Evolutionary conservation across 1,284 basidiomycete species (phyloP).

Genomic region (Testicularia cyperi): DNA sequence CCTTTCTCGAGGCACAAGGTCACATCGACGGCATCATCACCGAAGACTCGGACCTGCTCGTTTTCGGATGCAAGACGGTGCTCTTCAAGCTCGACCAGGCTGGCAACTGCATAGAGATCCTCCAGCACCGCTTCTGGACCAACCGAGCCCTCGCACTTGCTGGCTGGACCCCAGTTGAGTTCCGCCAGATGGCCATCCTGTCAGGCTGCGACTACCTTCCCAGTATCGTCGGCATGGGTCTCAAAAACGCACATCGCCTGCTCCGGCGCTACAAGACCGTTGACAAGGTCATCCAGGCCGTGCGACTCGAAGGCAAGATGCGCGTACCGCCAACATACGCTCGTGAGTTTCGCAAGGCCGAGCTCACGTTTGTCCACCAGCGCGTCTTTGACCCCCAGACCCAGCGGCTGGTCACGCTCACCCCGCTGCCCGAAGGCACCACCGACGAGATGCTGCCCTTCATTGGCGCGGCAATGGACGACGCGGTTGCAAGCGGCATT

Average conservation of each 20-base stretch:
- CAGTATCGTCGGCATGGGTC: conserved; percentile 61
- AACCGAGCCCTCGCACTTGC: conserved; percentile 75
- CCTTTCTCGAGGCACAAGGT: conserved; percentile 81
- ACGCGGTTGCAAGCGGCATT: conserved; percentile 64
- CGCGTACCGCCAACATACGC: conserved; percentile 70
- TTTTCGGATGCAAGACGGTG: conserved; percentile 81
- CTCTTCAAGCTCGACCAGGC: conserved; percentile 58
- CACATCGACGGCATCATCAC: conserved; percentile 90
- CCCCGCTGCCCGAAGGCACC: conserved; percentile 45
- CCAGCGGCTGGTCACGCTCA: conserved; percentile 39
- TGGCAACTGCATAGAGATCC: conserved; percentile 76
- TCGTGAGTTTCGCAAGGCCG: conserved; percentile 70
- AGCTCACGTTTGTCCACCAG: conserved; percentile 91
- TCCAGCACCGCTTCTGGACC: conserved; percentile 74
- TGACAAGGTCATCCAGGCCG: conserved; percentile 78
- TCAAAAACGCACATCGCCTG: conserved; percentile 84
- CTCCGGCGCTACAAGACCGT: conserved; percentile 81
- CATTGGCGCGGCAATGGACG: conserved; percentile 46
- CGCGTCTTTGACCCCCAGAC: conserved; percentile 78
- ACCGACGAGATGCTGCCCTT: conserved; percentile 40
- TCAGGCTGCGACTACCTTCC: conserved; percentile 89
- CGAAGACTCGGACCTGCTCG: conserved; percentile 96
- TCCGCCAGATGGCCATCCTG: conserved; percentile 92
- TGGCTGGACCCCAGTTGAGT: conserved; percentile 86
- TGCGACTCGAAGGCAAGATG: conserved; percentile 83